Base-by-base conservation (phyloP, 2,329 filamentous ascomycete species). In the Penicillium sp. region DNA sequence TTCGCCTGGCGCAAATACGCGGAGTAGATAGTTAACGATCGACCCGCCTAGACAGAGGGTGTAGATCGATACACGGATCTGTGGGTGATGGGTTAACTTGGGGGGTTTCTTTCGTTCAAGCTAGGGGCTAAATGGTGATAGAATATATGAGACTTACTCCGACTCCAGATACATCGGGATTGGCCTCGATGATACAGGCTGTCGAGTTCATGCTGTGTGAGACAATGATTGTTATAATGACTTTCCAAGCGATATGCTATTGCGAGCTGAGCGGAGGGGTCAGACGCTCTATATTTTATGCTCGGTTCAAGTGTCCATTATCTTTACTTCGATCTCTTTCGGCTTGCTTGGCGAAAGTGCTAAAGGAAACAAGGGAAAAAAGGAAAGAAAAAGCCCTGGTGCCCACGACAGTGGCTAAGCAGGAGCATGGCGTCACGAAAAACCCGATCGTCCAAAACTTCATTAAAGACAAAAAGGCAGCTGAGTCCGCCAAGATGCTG, bases 11-110 rank as follows among this genome's bases (percentile, higher is more conserved):
- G 55, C 36, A 19, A 61, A 49, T 3, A 61, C 49, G 4, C 59
- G 55, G 41, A 61, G 53, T 17, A 60, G 16, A 30, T 60, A 60
- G 52, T 31, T 60, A 12, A 54, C 57, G 28, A 61, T 38, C 5
- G 59, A 56, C 17, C 59, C 59, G 5, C 59, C 59, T 17, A 61
- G 57, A 9, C 59, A 61, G 52, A 61, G 55, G 38, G 55, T 17
- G 11, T 61, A 61, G 1, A 61, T 61, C 9, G 59, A 61, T 46
- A 54, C 54, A n/a, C 59, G 59, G 12, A 61, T 61, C 57, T 61
- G 47, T 14, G 19, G n/a, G 5, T 17, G 11, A 37, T 41, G 3
- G 12, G n/a, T 56, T 30, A 52, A 36, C 28, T 26, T 22, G 22
- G 36, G 26, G 7, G 25, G 3, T 2, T 30, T 22, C 7, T 10